Evolutionary conservation across 768 basidiomycete species (phyloP).

Genomic region (Russula brevipes): DNA sequence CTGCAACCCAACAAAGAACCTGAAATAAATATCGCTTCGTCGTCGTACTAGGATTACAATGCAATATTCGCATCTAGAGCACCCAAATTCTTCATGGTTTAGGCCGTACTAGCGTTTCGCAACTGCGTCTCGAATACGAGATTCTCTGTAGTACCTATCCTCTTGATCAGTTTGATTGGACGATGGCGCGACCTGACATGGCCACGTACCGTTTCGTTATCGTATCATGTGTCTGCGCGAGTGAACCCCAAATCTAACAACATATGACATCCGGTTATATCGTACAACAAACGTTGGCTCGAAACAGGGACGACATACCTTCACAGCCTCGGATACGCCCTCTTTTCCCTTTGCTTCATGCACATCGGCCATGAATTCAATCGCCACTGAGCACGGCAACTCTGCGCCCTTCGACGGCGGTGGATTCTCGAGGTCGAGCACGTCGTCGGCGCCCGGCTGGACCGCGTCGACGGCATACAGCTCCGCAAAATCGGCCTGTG

Average conservation of each 20-base stretch:
- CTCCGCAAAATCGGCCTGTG: slow-evolving; percentile 52
- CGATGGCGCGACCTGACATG: neutral
- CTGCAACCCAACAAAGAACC: neutral
- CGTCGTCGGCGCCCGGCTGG: slow-evolving; percentile 35
- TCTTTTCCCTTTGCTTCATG: slow-evolving; percentile 55
- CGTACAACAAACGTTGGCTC: neutral
- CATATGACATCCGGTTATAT: neutral
- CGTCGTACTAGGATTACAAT: slow-evolving; percentile 1
- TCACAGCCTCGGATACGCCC: slow-evolving; percentile 37
- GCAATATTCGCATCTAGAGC: neutral
- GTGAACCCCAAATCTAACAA: slow-evolving; percentile 60
- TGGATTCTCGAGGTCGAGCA: slow-evolving; percentile 71
- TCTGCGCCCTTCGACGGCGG: slow-evolving; percentile 58
- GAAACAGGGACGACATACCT: slow-evolving; percentile 27
- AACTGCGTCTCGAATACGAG: slow-evolving; percentile 51
- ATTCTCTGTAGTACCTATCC: slow-evolving; percentile 64
- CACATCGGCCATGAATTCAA: slow-evolving; percentile 83
- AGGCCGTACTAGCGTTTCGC: neutral
- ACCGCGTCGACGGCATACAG: slow-evolving; percentile 49
- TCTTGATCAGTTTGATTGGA: neutral
- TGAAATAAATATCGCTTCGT: neutral
- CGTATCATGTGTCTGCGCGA: slow-evolving; percentile 65
- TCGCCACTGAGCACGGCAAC: slow-evolving; percentile 70
- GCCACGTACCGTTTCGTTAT: slow-evolving; percentile 68
- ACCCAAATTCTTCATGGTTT: neutral